Base-by-base conservation (phyloP, 305 asterid species). In the Solanum chacoense region DNA sequence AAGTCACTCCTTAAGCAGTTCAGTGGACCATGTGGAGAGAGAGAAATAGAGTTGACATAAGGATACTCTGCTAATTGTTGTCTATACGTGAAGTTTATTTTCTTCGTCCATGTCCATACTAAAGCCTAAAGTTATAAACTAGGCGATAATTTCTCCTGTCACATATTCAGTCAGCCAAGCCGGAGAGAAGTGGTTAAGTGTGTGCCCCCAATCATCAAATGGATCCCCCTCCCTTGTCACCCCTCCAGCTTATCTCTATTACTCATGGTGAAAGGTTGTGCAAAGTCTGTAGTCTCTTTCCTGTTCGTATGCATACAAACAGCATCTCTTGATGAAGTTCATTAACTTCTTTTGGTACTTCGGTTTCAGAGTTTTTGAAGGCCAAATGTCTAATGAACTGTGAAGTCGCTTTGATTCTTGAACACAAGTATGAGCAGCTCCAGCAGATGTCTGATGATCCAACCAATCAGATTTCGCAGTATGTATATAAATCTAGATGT, bases 401-500 rank as follows among this genome's bases (percentile, higher is more conserved):
- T 94, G 99, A 96, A 90, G 99, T 97, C 86, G 88, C 99, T 72
- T 92, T 96, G 50, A 96, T 97, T 93, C 99, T 97, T 85, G 99
- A 97, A 84, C 98, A 93, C 38, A 94, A 94, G 91, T 93, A 95
- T 86, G 98, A 96, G 92, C 98, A 96, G 95, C 95, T 96, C 93
- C 98, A 97, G 92, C 96, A 94, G 94, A 95, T 92, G 98, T 92
- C 98, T 24, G 98, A 97, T 84, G 98, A 97, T 87, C 98, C 98
- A 69, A 86, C 92, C 94, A 97, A 94, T 92, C 98, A 96, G 90
- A 91, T 96, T 93, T 97, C 98, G 32, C 98, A 97, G 98, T 95
- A 89, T 90, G 99, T 93, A 63, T 83, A 83, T 50, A 50, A 84
- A 50, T 84, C 87, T 50, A 84, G 42, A 83, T 50, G 32, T 18